Conservation (phyloP, 345 rosid genomes). For the Trapa incisa region DNA sequence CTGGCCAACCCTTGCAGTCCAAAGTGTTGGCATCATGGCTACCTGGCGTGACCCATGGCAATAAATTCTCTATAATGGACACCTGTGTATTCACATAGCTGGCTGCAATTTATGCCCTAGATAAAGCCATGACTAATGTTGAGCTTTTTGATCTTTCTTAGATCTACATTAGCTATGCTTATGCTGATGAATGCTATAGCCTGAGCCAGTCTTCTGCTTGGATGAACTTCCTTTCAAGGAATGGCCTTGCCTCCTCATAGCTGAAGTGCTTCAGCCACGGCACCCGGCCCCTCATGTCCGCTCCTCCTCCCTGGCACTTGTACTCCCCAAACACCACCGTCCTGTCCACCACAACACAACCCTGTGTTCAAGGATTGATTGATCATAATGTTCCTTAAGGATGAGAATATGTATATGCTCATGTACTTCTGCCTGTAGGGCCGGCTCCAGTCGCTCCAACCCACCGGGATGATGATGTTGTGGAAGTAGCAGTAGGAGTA, state of each 20-base stretch:
- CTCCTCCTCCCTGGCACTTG: slow-evolving; percentile 72
- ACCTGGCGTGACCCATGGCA: too few species aligned
- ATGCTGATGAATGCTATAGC: slow-evolving; percentile 20
- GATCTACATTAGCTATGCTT: too few species aligned
- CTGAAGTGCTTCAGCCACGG: slow-evolving; percentile 58
- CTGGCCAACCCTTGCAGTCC: too few species aligned
- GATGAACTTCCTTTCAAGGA: slow-evolving; percentile 46
- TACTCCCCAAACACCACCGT: slow-evolving; percentile 70
- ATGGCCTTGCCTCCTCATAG: slow-evolving; percentile 40
- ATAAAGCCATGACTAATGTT: too few species aligned
- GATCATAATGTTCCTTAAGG: too few species aligned
- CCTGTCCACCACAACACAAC: slow-evolving; percentile 23
- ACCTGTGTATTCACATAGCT: too few species aligned
- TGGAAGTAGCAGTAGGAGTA: slow-evolving; percentile 60
- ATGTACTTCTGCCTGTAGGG: slow-evolving; percentile 46
- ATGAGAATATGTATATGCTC: too few species aligned
- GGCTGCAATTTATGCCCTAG: too few species aligned
- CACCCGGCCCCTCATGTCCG: slow-evolving; percentile 40
- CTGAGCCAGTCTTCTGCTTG: slow-evolving; percentile 67
- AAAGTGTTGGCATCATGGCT: too few species aligned
- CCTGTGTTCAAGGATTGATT: too few species aligned
- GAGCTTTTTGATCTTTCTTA: too few species aligned
- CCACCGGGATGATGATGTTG: slow-evolving; percentile 46
- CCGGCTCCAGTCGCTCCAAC: slow-evolving; percentile 83
- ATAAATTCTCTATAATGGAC: too few species aligned